Evolutionary conservation across 306 rosid species (phyloP).

Genomic region (Cyclanthera cordifolia): DNA sequence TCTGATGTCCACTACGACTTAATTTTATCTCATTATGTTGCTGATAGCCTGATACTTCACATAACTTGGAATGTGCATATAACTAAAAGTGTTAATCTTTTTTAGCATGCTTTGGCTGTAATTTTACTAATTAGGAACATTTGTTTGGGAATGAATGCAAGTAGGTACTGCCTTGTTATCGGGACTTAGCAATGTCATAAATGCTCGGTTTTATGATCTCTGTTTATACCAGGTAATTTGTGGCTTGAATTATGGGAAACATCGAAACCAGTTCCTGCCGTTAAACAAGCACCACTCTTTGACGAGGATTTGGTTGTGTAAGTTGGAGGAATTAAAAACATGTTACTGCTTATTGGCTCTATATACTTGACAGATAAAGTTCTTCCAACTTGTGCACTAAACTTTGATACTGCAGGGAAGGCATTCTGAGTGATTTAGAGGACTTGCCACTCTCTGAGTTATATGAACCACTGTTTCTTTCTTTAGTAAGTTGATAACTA

Average conservation of each 20-base stretch:
- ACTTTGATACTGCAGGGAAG: conserved; percentile 59
- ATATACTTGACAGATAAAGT: too few relatives aligned
- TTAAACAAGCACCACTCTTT: conserved; percentile 85
- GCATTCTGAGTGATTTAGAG: conserved; percentile 65
- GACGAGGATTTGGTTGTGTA: conserved; percentile 98
- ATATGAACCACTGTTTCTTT: conserved; percentile 70
- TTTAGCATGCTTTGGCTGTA: conserved; percentile 1
- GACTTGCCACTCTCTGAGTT: conserved; percentile 71
- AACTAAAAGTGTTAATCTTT: not conserved
- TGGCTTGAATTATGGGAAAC: conserved; percentile 96
- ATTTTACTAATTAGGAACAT: not conserved
- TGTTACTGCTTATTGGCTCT: not conserved
- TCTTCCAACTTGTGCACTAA: not conserved
- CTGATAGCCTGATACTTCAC: too few relatives aligned
- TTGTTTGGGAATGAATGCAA: not conserved
- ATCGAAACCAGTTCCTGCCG: conserved; percentile 88
- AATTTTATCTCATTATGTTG: not conserved
- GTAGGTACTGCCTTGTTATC: not conserved
- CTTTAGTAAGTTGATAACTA: conserved; percentile 53
- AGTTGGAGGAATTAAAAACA: conserved; percentile 21
- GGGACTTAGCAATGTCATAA: not conserved
- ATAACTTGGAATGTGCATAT: not conserved
- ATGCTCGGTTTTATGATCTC: not conserved
- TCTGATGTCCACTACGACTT: not conserved
- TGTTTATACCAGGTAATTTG: conserved; percentile 59